Base-by-base conservation (phyloP, 164 flowering plant genomes). In the Kalanchoe fedtschenkoi region DNA sequence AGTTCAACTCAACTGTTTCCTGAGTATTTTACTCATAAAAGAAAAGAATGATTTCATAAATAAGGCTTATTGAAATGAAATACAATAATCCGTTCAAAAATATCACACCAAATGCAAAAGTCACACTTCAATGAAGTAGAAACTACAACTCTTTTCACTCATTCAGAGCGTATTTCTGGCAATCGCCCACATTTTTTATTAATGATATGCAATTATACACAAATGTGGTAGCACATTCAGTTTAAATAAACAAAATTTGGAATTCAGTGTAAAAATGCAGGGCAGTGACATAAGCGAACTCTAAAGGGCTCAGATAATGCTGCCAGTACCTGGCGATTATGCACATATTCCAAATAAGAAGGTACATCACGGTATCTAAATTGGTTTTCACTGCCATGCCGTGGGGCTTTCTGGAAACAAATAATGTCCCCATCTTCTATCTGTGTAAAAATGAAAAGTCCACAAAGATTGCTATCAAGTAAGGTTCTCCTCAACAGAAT, bases 341-440 rank as follows among this genome's bases (percentile, higher is more conserved):
- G 88, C 62, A 88, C 87, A 78, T 88, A 86, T 56, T 86, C 88
- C 76, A 88, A 58, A 70, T 82, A 88, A 22, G 86, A 74, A 64
- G 92, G 88, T 64, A 88, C 87, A 72, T 81, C 87, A 0, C 90
- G 86, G 71, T 80, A 83, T 10, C 85, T 85, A 59, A 30, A 70
- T 59, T 72, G 74, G 42, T 74, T 82, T n/a, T 38, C 68, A 66
- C 58, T 77, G 54, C 72, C 82, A 66, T 44, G 39, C 22, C 67
- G 65, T 70, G 59, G 60, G 5, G 81, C 37, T 67, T 80, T 88
- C 67, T 86, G 90, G 53, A 77, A 86, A 70, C 92, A 86, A 65
- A 88, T 34, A 42, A 63, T 63, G 87, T 85, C 70, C 82, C 89
- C 68, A 83, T 87, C 63, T 83, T 85, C 8, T 83, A 85, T 70